Base-by-base conservation (phyloP, 164 flowering plant genomes). In the Magnolia sinica region DNA sequence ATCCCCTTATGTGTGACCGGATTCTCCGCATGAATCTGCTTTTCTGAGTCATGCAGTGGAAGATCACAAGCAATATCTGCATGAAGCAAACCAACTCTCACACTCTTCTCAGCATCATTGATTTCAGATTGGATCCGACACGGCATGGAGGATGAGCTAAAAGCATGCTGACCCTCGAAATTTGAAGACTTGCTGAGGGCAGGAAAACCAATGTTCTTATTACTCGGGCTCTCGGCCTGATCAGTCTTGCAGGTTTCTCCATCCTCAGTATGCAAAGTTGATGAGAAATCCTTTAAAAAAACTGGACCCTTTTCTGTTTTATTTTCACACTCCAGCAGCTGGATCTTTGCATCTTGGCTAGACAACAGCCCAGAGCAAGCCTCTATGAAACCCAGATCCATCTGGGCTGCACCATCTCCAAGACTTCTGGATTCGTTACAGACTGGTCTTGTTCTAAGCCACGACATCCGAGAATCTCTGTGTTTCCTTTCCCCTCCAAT, bases 151-250 rank as follows among this genome's bases (percentile, higher is more conserved):
- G 80, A 51, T 70, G 78, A 79, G 45, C 13, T 79, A 59, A 68
- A 37, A 16, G 84, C 80, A 16, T 78, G 59, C 50, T 79, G 85
- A 8, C 84, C 82, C 76, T 82, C 81, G 9, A 79, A 73, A 45
- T 68, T 73, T 59, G 45, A 73, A 75, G 88, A 73, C 27, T 78
- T 83, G 29, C 80, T 88, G 73, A 85, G 85, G 73, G 88, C 84
- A 51, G 98, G 85, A 85, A 89, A 72, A 22, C 96, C 96, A 75
- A 87, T 80, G 81, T 87, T 86, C 77, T 88, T 91, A 70, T 74
- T 82, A 65, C 80, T 52, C 19, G 78, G 79, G 50, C 76, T 51
- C 68, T 82, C 83, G 49, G 72, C 74, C 8, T 3, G 51, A 71
- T 83, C 85, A 58, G 13, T 31, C 76, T 52, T 82, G 52, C 81